Percentiles rank a stretch among this genome's conserved stretches.
phyloP scores from a whole-genome alignment of 805 yeast genomes.

The Peterozyma xylosa region DNA sequence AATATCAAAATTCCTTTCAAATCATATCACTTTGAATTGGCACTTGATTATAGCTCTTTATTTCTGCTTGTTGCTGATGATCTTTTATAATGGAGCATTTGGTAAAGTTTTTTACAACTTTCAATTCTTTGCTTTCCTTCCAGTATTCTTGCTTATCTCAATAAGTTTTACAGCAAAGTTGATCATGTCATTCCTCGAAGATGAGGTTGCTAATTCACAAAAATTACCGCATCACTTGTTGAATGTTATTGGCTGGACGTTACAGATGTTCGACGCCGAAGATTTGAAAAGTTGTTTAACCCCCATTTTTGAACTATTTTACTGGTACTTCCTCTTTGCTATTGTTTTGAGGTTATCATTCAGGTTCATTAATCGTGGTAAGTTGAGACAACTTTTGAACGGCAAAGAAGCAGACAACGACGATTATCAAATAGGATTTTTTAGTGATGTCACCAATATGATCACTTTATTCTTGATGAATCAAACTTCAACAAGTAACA shows the following conservation, averaged over 20 bases:
- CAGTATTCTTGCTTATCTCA: slow-evolving; percentile 36
- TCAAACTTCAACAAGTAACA: slow-evolving; percentile 39
- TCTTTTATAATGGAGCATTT: slow-evolving; percentile 17
- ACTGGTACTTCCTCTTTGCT: slow-evolving; percentile 19
- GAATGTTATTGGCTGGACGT: slow-evolving; percentile 19
- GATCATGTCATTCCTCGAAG: neutral
- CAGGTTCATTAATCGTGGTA: slow-evolving; percentile 12
- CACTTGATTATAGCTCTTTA: slow-evolving; percentile 33
- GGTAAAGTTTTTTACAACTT: slow-evolving; percentile 14
- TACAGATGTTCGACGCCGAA: slow-evolving; percentile 21
- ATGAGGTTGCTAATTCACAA: neutral
- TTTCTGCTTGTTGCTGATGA: slow-evolving; percentile 11
- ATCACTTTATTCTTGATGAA: slow-evolving; percentile 35
- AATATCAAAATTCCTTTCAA: slow-evolving; percentile 34
- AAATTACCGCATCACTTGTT: slow-evolving; percentile 17
- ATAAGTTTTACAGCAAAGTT: slow-evolving; percentile 17
- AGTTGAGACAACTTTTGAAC: neutral
- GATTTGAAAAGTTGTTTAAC: slow-evolving; percentile 22
- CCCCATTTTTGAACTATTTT: slow-evolving; percentile 27
- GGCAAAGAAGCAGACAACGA: neutral
- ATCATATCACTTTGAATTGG: slow-evolving; percentile 36
- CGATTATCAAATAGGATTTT: slow-evolving; percentile 10
- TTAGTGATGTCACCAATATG: slow-evolving; percentile 29
- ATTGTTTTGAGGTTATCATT: slow-evolving; percentile 23
- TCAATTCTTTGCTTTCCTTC: slow-evolving; percentile 30